A percentile compares a stretch with the other conserved stretches of the same genome.
phyloP scores from a whole-genome alignment of 2,329 filamentous ascomycete species.

The Ceratocystis colombiana region DNA sequence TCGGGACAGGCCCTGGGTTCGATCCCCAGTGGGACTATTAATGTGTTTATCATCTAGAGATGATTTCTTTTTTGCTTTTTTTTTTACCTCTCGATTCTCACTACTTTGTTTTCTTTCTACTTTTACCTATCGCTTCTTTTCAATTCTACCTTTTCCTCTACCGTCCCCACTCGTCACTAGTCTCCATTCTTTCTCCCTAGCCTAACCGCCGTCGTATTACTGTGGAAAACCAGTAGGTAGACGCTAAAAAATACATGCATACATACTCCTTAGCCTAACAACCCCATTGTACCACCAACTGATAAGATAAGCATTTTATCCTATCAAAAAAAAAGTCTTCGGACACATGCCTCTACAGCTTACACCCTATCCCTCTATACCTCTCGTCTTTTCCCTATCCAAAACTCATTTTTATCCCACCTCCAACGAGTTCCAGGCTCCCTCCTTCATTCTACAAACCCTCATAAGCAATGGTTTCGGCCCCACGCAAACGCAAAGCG shows the following conservation, averaged over 20 bases:
- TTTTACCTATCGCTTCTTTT: not conserved
- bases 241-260: no score
- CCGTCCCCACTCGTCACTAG: not conserved
- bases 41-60: fast-evolving
- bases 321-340: conserved; percentile 13
- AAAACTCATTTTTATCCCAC: not conserved
- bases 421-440: not conserved
- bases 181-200: no score
- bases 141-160: not conserved
- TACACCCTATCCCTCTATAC: no score
- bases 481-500: conserved; percentile 41
- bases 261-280: not conserved
- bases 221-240: no score
- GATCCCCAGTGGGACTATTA: conserved; percentile 27
- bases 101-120: not conserved
- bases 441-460: not conserved
- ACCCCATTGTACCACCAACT: not conserved
- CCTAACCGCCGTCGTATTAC: no score
- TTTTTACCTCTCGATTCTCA: not conserved
- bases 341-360: not conserved
- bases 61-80: not conserved
- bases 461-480: conserved; percentile 35
- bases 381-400: not conserved
- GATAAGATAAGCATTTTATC: conserved; percentile 23
- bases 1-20: conserved; percentile 28